Base-by-base conservation (phyloP, 1,284 basidiomycete species). In the Papiliotrema terrestris region DNA sequence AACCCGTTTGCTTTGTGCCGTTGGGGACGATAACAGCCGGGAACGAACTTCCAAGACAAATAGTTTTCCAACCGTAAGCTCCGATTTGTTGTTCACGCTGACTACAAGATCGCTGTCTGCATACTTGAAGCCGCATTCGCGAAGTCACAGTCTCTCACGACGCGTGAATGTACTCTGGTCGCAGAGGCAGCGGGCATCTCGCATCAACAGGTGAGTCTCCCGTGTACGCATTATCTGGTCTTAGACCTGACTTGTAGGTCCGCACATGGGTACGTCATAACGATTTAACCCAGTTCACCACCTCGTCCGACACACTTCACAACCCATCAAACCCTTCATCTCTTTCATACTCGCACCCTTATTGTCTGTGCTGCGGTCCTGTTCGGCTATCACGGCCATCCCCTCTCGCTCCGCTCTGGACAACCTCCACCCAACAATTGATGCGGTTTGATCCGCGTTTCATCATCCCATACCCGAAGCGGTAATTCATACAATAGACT, bases 221-320 rank as follows among this genome's bases (percentile, higher is more conserved):
- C 9, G 32, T 38, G 43, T 22, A 29, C 51, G 22, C 25, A n/a
- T 23, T 2, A 11, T 20, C 20, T 38, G 22, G 29, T 45, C 48
- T 17, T 35, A 8, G 19, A 32, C 39, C 51, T 39, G 36, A 44
- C 47, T 26, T 32, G 38, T 51, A 71, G 69, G 65, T 69, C 44
- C 65, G 70, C 35, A 70, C 68, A 36, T 72, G 70, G 70, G 70
- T 72, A 60, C 42, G 69, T n/a, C n/a, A n/a, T n/a, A n/a, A n/a
- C n/a, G n/a, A n/a, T 55, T 17, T 4, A 32, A 32, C 11, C 29
- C 29, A 32, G 29, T 32, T 32, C 29, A 32, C 29, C 29, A 6
- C 29, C 29, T 32, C 29, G 29, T 32, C 29, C 29, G 5, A 32
- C 11, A 5, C 29, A 32, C 29, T 32, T 11, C 5, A 32, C 11